Evolutionary conservation across 208 protist genomes (phyloP).

Genomic region (Acanthamoeba healyi): DNA sequence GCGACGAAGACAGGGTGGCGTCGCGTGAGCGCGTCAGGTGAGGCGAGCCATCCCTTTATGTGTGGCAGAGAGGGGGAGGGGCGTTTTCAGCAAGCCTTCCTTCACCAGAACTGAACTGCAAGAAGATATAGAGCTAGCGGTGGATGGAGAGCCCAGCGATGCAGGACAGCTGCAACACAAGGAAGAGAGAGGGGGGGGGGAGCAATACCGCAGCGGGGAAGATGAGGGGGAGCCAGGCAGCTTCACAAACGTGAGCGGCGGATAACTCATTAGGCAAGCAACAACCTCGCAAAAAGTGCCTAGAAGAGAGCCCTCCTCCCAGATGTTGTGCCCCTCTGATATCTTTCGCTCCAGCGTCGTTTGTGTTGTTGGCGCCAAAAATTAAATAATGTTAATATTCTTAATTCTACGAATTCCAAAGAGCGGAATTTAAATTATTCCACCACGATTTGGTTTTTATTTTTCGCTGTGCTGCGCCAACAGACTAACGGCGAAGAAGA

Average conservation of each 20-base stretch:
- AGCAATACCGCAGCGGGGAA: not conserved
- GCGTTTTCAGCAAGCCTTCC: too few species aligned
- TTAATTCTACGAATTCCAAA: too few species aligned
- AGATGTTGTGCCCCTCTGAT: too few species aligned
- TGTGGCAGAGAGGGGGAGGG: too few species aligned
- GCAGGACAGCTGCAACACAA: not conserved
- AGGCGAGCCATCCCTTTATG: not conserved
- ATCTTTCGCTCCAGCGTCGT: too few species aligned
- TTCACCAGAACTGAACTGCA: too few species aligned
- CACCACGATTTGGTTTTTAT: not conserved
- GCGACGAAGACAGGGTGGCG: not conserved
- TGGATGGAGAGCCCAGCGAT: not conserved
- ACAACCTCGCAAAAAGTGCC: too few species aligned
- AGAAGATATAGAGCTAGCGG: too few species aligned
- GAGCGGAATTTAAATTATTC: not conserved
- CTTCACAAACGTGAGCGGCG: slow-evolving; percentile 17
- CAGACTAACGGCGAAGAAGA: too few species aligned
- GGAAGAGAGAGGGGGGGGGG: not conserved
- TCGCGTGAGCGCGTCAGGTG: not conserved
- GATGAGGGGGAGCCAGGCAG: not conserved
- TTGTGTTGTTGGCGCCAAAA: not conserved
- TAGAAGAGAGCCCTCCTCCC: too few species aligned
- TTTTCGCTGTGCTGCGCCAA: too few species aligned
- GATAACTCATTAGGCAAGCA: slow-evolving; percentile 42
- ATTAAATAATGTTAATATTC: not conserved